Evolutionary conservation across 2,329 filamentous ascomycete genomes (phyloP).

Genomic region (Ustilaginoidea virens): DNA sequence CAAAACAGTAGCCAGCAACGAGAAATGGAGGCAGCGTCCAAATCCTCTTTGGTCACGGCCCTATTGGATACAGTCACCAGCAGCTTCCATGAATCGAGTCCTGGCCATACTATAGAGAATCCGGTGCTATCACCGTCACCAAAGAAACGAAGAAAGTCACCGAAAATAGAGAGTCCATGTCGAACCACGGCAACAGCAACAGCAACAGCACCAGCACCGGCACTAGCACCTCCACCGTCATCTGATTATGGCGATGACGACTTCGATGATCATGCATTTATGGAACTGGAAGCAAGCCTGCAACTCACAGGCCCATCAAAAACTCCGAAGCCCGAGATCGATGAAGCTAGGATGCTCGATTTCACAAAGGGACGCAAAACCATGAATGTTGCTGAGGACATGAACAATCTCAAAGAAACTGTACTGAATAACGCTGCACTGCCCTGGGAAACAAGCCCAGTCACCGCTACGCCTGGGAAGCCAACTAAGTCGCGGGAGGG

Average conservation of each 20-base stretch:
- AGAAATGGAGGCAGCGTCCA: slow-evolving; percentile 34
- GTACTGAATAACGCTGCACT: slow-evolving; percentile 29
- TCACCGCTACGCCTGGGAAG: slow-evolving; percentile 4
- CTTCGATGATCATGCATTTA: slow-evolving; percentile 43
- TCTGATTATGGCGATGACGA: slow-evolving; percentile 40
- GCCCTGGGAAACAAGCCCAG: slow-evolving; percentile 3
- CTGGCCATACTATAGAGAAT: slow-evolving; percentile 14
- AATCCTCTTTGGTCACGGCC: slow-evolving; percentile 42
- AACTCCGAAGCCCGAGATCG: slow-evolving; percentile 13
- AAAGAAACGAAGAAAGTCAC: slow-evolving; percentile 19
- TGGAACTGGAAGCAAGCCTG: slow-evolving; percentile 34
- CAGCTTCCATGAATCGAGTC: slow-evolving; percentile 30
- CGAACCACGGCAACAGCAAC: slow-evolving; percentile 5
- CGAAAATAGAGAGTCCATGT: slow-evolving; percentile 11
- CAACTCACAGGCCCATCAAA: slow-evolving; percentile 7
- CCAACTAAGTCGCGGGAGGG: slow-evolving; percentile 1
- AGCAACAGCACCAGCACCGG: slow-evolving; percentile 6
- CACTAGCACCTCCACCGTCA: slow-evolving; percentile 10
- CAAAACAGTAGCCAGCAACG: slow-evolving; percentile 17
- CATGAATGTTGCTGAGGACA: slow-evolving; percentile 28
- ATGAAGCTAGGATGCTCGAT: slow-evolving; percentile 9
- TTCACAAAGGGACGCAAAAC: too few relatives aligned
- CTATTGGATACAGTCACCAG: slow-evolving; percentile 50
- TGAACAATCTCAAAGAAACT: slow-evolving; percentile 52
- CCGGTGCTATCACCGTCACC: slow-evolving; percentile 27